Evolutionary conservation across 208 protist genomes (phyloP).

Genomic region (Leishmania arabica): DNA sequence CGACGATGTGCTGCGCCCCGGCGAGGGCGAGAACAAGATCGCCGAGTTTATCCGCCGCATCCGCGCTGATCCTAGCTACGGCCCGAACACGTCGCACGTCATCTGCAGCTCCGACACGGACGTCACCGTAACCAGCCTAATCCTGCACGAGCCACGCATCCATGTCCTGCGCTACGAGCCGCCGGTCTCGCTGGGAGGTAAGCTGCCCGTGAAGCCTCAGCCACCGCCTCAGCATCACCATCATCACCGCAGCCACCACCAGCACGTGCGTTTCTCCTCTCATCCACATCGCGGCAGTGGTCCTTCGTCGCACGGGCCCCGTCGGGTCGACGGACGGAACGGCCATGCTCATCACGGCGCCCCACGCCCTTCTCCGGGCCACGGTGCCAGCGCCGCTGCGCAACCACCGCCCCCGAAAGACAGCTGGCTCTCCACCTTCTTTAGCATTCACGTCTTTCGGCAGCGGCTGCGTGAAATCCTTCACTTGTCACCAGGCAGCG

Average conservation of each 20-base stretch:
- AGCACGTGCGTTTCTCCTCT: constrained; percentile 1
- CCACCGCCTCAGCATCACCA: constrained; percentile 13
- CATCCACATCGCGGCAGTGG: constrained; percentile 14
- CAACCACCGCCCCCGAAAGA: constrained; percentile 35
- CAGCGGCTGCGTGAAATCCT: constrained; percentile 60
- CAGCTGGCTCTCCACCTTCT: constrained; percentile 81
- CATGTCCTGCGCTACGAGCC: constrained; percentile 97
- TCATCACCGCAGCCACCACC: constrained; percentile 9
- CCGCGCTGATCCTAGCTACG: constrained; percentile 89
- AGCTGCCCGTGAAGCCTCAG: constrained; percentile 26
- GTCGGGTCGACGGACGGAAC: constrained; percentile 22
- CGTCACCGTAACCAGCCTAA: constrained; percentile 97
- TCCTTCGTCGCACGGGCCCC: constrained; percentile 5
- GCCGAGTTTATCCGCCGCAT: constrained; percentile 80
- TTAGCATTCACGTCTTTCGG: constrained; percentile 86
- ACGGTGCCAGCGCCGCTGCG: neutral
- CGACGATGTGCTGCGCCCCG: constrained; percentile 94
- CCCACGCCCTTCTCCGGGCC: neutral
- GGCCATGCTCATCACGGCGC: constrained; percentile 2
- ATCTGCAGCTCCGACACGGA: constrained; percentile 99
- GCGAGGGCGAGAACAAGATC: constrained; percentile 97
- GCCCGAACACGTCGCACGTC: constrained; percentile 97
- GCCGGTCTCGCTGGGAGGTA: constrained; percentile 45
- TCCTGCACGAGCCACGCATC: constrained; percentile 98
- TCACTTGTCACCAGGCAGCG: constrained; percentile 20